Evolutionary conservation across 371 early-diverging fungal species (phyloP), one percentile per base, ranked within the genome.

Genomic region (Batrachochytrium dendrobatidis): DNA sequence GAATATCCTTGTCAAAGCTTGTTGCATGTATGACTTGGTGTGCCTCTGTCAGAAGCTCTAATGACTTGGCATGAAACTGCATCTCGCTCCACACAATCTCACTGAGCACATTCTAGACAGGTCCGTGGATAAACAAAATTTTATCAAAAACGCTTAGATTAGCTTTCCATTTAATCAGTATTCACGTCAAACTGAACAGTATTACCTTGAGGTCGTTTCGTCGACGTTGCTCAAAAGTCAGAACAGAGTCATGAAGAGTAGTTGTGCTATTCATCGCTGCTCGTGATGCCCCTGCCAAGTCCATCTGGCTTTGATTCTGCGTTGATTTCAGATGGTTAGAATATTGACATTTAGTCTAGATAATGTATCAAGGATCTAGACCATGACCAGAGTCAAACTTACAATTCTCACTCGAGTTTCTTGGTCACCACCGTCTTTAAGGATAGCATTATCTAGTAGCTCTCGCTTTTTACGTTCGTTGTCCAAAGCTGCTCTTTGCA

Each of bases 11-110:
- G 34, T 63, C 51, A 31, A 68, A 26, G 31, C 66, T 58, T 6
- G 50, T 43, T 8, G 10, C 18, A 8, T 57, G 20, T 17, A 71
- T 26, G 3, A 49, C 48, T 48, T 65, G 60, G 33, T 71, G 71
- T 12, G 66, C 61, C 22, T 59, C 55, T 3, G 69, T 63, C 43
- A 69, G 53, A 17, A 62, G 43, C 52, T 71, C 72, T 15, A 71
- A 55, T 22, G 67, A 48, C 39, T 46, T 25, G 34, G 59, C 52
- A 33, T 62, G 68, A 35, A 45, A 67, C 5, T 39, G 30, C 61
- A 71, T 68, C 53, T 71, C 68, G 29, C 31, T 49, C 54, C 61
- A 63, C 28, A 71, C 26, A 12, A 71, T 33, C 53, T 71, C 66
- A 31, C 63, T 44, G 48, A 71, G n/a, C n/a, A n/a, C n/a, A n/a